These are phyloP conservation scores for Canna indica DNA, from an alignment of 176 grass and related monocot genomes.

Conservation along the genomic window DNA sequence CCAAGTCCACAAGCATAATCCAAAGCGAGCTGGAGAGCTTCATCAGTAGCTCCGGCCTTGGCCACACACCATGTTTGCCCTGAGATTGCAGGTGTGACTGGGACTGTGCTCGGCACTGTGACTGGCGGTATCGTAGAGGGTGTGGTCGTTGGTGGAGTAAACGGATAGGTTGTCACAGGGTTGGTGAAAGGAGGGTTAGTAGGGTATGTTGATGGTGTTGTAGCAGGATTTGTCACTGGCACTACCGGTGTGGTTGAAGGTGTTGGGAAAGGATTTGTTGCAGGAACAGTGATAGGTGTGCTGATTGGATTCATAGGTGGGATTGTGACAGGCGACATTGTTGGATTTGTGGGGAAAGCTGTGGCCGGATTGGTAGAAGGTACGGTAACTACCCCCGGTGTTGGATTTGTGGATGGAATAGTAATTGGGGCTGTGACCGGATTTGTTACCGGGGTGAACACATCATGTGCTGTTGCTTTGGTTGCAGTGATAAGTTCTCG, in stretches of 20 bases:
- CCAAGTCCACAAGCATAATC: constrained; percentile 88
- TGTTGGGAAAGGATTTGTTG: constrained; percentile 29
- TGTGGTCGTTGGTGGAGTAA: constrained; percentile 31
- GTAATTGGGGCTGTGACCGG: constrained; percentile 37
- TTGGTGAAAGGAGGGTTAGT: constrained; percentile 51
- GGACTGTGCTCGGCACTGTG: constrained; percentile 26
- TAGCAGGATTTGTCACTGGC: constrained; percentile 53
- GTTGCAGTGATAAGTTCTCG: constrained; percentile 15
- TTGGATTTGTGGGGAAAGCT: constrained; percentile 28
- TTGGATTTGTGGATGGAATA: constrained; percentile 49
- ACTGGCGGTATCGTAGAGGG: constrained; percentile 33
- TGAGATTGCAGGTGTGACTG: constrained; percentile 17
- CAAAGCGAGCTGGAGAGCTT: constrained; percentile 44
- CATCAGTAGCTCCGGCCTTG: constrained; percentile 42
- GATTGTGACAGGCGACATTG: constrained; percentile 38
- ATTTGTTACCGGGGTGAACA: constrained; percentile 39
- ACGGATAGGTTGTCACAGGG: constrained; percentile 52
- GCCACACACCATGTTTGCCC: constrained; percentile 81
- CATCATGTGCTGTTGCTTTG: constrained; percentile 35
- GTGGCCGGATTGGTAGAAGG: constrained; percentile 31
- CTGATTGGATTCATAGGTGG: constrained; percentile 57
- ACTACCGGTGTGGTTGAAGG: constrained; percentile 33
- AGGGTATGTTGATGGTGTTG: constrained; percentile 43
- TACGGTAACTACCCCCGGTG: constrained; percentile 29
- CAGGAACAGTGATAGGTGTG: constrained; percentile 41